Base-by-base conservation (phyloP, 768 basidiomycete species). In the Auriscalpium vulgare region DNA sequence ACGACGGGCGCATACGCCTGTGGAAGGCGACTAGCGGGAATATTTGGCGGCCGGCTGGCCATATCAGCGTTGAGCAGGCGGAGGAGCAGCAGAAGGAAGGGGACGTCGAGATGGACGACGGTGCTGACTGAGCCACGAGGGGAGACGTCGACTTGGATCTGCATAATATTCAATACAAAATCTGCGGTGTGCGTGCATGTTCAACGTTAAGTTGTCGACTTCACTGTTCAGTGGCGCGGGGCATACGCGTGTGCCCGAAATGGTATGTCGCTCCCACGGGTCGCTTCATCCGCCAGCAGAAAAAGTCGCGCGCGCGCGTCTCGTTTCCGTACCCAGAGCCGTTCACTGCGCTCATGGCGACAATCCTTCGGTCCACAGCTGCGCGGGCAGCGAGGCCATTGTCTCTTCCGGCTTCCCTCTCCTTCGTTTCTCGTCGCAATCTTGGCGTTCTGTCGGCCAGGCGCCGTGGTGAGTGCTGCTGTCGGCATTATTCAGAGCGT, bases 11-110 rank as follows among this genome's bases (percentile, higher is more conserved):
- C 9, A 78, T 94, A 29, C 79, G 91, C 7, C 69, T 94, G 37
- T 94, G 90, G 90, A 93, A 92, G 69, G 85, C 86, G 2, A 85
- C 88, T 4, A 76, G 85, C 55, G 90, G 87, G 56, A 91, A 76
- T 62, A 88, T 95, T 13, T 91, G 92, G 91, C 75, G 87, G 60
- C 78, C 87, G 6, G 88, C 88, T 14, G 91, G 91, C 6, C 85
- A 84, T 56, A 82, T 93, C 52, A 86, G 85, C 47, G 85, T 92
- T 49, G 89, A 91, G 64, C 87, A 91, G 58, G 76, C 81, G 9
- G 81, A 81, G 55, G 80, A 80, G 55, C 72, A 68, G 16, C 63
- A 69, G 45, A 60, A 56, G 37, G 74, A 72, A 48, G 71, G 66
- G 37, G 77, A 78, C 52, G 69, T 71, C 8, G 70, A 69, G n/a